These are phyloP conservation scores for Coprinellus micaceus DNA, from an alignment of 768 basidiomycete genomes.

Conservation along the genomic window DNA sequence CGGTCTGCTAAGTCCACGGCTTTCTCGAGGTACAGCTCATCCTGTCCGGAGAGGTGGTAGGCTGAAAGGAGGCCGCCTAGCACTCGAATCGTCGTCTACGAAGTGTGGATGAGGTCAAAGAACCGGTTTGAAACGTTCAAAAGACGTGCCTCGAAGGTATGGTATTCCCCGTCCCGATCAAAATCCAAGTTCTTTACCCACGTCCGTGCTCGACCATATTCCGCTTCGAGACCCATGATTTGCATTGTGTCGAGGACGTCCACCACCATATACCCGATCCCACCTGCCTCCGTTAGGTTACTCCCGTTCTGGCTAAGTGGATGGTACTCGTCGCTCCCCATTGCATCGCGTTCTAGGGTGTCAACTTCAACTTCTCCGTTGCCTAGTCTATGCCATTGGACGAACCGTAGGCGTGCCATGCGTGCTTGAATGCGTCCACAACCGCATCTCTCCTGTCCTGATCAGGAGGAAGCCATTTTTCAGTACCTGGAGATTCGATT, in stretches of 20 bases:
- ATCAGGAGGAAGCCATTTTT: slow-evolving; percentile 40
- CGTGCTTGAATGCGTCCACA: slow-evolving; percentile 81
- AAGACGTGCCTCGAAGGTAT: slow-evolving; percentile 78
- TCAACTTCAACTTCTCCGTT: not conserved
- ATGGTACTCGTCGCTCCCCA: slow-evolving; percentile 91
- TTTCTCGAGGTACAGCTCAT: slow-evolving; percentile 68
- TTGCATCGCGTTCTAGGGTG: slow-evolving; percentile 76
- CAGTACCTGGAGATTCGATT: not conserved
- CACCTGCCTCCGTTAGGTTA: slow-evolving; percentile 64
- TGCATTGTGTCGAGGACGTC: slow-evolving; percentile 89
- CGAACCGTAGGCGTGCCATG: slow-evolving; percentile 84
- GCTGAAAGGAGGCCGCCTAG: slow-evolving; percentile 88
- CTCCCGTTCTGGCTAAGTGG: slow-evolving; percentile 72
- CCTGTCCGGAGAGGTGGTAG: slow-evolving; percentile 73
- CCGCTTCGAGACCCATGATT: slow-evolving; percentile 78
- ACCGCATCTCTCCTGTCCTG: slow-evolving; percentile 62
- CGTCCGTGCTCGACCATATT: slow-evolving; percentile 72
- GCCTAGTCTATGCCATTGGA: not conserved
- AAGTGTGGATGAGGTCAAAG: not conserved
- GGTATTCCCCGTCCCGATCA: slow-evolving; percentile 77
- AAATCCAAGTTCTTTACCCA: slow-evolving; percentile 80
- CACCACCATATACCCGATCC: slow-evolving; percentile 87
- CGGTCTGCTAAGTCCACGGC: slow-evolving; percentile 84
- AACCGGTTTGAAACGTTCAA: not conserved
- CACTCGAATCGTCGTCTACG: slow-evolving; percentile 86